Base-by-base conservation (phyloP, 2,329 filamentous ascomycete species). In the Alternaria brassicicola region DNA sequence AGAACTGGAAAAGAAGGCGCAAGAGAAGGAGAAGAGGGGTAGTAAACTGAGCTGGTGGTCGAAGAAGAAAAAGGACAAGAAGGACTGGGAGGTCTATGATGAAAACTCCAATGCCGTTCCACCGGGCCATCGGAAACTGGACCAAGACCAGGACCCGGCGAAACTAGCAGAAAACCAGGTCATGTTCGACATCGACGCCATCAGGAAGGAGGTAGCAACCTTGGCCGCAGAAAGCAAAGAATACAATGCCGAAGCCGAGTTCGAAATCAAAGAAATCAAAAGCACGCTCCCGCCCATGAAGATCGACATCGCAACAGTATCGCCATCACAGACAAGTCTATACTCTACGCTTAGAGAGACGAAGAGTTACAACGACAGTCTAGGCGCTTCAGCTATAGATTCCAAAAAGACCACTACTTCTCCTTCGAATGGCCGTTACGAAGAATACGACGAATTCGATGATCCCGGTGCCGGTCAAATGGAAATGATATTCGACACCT, bases 151-250 rank as follows among this genome's bases (percentile, higher is more conserved):
- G 8, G 82, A 85, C 54, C 64, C 69, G 8, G 82, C 82, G 15
- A 82, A 81, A 59, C 78, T 81, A 8, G 80, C 81, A 5, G 84
- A 88, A 86, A 67, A 80, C 19, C 81, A 81, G 31, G 89, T 98
- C 8, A 83, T 99, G 43, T 99, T 99, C 70, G 95, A 99, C 70
- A 87, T 99, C 45, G 95, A 99, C 69, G 95, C 95, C 12, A 98
- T 99, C 64, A 86, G 92, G 47, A 74, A 68, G 26, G 82, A 84
- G 65, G 80, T 81, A 13, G 89, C 92, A 9, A 91, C 96, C 70
- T 81, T 99, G 31, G 91, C 91, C 26, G 86, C 86, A 47, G 90
- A 94, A 62, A 83, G 84, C 41, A 68, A 69, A 58, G 66, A 67
- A 6, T 69, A 69, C 41, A 68, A 69, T 39, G 68, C 65, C 48